These are phyloP conservation scores for Colletotrichum tamarilloi DNA, from an alignment of 2,329 filamentous ascomycete species.

Conservation along the genomic window DNA sequence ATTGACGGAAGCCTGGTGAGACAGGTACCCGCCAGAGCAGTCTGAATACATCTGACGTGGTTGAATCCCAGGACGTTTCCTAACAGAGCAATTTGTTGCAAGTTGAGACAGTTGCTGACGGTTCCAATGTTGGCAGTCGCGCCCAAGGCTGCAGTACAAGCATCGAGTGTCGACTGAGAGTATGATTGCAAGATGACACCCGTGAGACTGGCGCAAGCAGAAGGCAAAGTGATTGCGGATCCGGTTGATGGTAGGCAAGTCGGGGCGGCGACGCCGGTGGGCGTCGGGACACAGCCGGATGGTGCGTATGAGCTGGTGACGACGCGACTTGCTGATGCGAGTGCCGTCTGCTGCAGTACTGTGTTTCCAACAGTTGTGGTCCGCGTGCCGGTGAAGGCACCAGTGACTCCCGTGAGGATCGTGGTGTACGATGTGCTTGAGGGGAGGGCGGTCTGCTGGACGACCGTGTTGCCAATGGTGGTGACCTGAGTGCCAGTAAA, in stretches of 20 bases:
- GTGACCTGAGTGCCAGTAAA: background rate
- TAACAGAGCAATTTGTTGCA: background rate
- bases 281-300: slow-evolving; percentile 18
- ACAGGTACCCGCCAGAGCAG: background rate
- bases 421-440: slow-evolving; percentile 3
- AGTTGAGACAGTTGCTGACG: background rate
- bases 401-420: background rate
- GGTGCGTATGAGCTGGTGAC: background rate
- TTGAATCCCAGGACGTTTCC: background rate
- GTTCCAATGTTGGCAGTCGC: background rate
- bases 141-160: background rate
- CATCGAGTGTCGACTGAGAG: background rate
- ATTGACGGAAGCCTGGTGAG: background rate
- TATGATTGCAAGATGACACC: background rate
- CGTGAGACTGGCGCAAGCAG: background rate
- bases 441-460: background rate
- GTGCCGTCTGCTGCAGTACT: background rate
- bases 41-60: background rate
- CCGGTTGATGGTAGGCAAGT: background rate
- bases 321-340: background rate
- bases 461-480: background rate
- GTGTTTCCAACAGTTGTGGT: background rate
- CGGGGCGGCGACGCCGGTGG: background rate
- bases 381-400: background rate
- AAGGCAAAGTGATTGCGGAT: background rate